Evolutionary conservation across 345 rosid genomes (phyloP), one percentile per base, ranked within the genome.

Genomic region (Triadica sebifera): DNA sequence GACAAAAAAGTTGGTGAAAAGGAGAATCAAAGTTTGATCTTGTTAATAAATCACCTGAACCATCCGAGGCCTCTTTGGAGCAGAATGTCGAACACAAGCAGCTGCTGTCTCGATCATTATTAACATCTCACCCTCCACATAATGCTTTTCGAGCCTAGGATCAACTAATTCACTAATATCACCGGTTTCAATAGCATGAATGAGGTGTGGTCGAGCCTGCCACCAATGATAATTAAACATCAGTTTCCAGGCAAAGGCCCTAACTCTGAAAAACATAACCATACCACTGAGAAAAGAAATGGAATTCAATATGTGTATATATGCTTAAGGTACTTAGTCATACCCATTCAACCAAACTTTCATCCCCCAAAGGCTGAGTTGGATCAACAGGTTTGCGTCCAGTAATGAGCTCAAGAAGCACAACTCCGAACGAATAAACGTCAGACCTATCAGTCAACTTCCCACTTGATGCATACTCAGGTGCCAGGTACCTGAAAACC

Each of bases 321-420:
- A 15, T 7, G 3, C n/a, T n/a, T n/a, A n/a, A 63, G 20, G 20
- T 39, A 12, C 22, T 15, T 38, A 47, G 53, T 29, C 88, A 63
- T 90, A 96, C 99, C 97, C 98, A 96, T 88, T 96, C 98, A 65
- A 91, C 99, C 83, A 96, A 84, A 81, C 97, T 93, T 79, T 90
- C 98, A 74, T 96, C 97, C n/a, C 98, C 99, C 20, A 96, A 43
- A 75, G 98, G 98, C 69, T 79, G 93, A 74, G 84, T 78, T 58
- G 92, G 76, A 79, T 95, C 98, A 53, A 93, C 87, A 50, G 99
- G 97, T 86, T 86, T 96, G 37, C 97, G 92, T 65, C 99, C 98
- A 3, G 96, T 96, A 79, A 96, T 79, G 76, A 96, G 93, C 84
- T 96, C 99, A 5, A 96, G 86, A 74, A 96, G 95, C 74, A 93